Base-by-base conservation (phyloP, 2,329 filamentous ascomycete species). In the Colletotrichum eremochloae region DNA sequence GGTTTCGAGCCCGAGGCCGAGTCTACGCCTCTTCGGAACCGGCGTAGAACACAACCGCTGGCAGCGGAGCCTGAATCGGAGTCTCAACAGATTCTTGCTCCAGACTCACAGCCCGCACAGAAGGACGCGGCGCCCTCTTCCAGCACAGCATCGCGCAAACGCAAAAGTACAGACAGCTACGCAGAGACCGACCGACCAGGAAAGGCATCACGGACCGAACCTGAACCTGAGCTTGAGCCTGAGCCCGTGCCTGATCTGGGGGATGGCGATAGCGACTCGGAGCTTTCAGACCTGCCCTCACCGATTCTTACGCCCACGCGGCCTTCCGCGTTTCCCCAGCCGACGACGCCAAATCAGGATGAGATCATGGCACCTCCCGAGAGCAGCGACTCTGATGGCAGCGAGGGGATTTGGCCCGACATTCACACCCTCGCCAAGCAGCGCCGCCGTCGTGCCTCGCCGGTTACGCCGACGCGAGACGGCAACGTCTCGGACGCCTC, bases 1-100 rank as follows among this genome's bases (percentile, higher is more conserved):
- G 46, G 79, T 68, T 92, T 89, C 77, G 86, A 84, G 63, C 91
- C 87, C 0, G 90, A 93, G 68, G 90, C 90, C 38, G 91, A 93
- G 81, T 92, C 91, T 20, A 94, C 92, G 8, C 91, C 92, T 4
- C 77, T 92, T 36, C 62, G 63, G 36, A 87, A 89, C 70, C 81
- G 86, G 29, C 82, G 83, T 46, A 86, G 83, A 72, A 82, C 81
- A 52, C 79, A 79, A n/a, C 71, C 48, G 76, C 79, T 40, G 72
- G 63, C 65, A 38, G 31, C 48, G 8, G 71, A 71, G 38, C 56
- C 57, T 50, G 63, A 67, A 55, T 18, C 52, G 67, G 70, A 67
- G 67, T 74, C 56, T 72, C 75, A 60, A 79, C 80, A 20, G 75
- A 76, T 58, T 64, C 71, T 36, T 75, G 77, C 52, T 58, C 74